phyloP scores from a whole-genome alignment of 805 yeast species.

The Ogataea minuta region DNA sequence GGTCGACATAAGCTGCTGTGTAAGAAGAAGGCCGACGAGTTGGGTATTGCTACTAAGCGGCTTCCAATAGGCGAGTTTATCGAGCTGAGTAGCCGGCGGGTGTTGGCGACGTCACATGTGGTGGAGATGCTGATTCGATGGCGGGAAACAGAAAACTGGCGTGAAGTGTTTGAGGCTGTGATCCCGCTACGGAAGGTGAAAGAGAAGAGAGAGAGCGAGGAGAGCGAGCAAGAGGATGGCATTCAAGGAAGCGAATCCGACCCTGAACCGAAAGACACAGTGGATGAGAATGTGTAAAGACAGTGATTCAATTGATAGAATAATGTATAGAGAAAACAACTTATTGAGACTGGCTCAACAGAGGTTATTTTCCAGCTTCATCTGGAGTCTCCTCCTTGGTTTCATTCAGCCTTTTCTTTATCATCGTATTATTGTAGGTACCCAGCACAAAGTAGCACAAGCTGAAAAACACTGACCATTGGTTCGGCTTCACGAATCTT shows the following conservation, averaged over 20 bases:
- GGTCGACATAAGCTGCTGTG: constrained; percentile 84
- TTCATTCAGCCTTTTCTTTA: constrained; percentile 36
- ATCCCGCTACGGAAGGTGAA: constrained; percentile 74
- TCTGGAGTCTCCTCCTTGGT: constrained; percentile 5
- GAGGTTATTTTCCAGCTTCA: constrained; percentile 1
- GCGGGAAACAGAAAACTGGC: constrained; percentile 82
- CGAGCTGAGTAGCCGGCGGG: constrained; percentile 79
- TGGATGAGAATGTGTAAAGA: background rate
- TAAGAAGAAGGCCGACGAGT: constrained; percentile 69
- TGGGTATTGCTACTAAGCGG: constrained; percentile 71
- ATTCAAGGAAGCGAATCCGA: too few relatives aligned
- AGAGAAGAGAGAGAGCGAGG: constrained; percentile 20
- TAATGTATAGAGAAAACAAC: too few relatives aligned
- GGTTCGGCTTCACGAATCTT: constrained; percentile 51
- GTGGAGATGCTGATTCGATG: constrained; percentile 80
- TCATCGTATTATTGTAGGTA: constrained; percentile 56
- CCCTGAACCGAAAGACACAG: constrained; percentile 3
- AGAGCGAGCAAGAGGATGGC: background rate
- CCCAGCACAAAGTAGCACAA: constrained; percentile 58
- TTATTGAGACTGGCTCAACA: constrained; percentile 7
- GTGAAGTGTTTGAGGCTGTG: constrained; percentile 77
- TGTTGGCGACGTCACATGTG: constrained; percentile 93
- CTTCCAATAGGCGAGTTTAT: constrained; percentile 87
- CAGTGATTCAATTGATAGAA: background rate
- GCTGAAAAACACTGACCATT: constrained; percentile 65